A percentile compares a stretch with the other conserved stretches of the same genome.
These are phyloP conservation scores for Raphanus sativus DNA, from an alignment of 345 rosid genomes.

Conservation along the genomic window DNA sequence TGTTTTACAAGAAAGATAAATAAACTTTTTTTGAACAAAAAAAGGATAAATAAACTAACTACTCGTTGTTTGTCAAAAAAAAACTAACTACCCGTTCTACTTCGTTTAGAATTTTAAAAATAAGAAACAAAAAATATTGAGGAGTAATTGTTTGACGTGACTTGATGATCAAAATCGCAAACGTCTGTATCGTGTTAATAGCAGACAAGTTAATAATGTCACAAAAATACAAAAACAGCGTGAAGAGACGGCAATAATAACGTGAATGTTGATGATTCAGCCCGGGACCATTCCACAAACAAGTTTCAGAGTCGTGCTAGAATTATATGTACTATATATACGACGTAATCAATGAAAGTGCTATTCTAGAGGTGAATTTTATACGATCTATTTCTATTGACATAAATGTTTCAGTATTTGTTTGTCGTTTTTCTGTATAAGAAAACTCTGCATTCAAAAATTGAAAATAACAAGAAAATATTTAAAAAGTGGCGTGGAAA, in stretches of 20 bases:
- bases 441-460: slow-evolving; percentile 4
- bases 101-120: not conserved
- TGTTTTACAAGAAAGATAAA: not conserved
- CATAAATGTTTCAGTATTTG: slow-evolving; percentile 19
- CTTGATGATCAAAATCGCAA: slow-evolving; percentile 17
- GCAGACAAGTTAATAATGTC: slow-evolving; percentile 22
- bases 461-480: not conserved
- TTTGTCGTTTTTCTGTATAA: not conserved
- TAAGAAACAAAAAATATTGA: not conserved
- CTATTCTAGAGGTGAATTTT: slow-evolving; percentile 23
- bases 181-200: slow-evolving; percentile 16
- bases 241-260: slow-evolving; percentile 37
- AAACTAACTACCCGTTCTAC: not conserved
- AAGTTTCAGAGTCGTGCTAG: slow-evolving; percentile 23
- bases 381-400: slow-evolving; percentile 7
- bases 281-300: slow-evolving; percentile 34
- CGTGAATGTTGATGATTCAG: slow-evolving; percentile 32
- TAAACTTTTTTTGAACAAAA: too few species aligned
- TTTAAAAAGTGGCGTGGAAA: slow-evolving; percentile 1
- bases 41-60: too few species aligned
- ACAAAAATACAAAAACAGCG: slow-evolving; percentile 29
- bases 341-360: slow-evolving; percentile 25
- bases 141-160: slow-evolving; percentile 29
- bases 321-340: slow-evolving; percentile 25
- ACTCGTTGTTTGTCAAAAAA: too few species aligned